These are phyloP conservation scores for Pythium sp. DNA, from an alignment of 352 stramenopile genomes.

Conservation along the genomic window DNA sequence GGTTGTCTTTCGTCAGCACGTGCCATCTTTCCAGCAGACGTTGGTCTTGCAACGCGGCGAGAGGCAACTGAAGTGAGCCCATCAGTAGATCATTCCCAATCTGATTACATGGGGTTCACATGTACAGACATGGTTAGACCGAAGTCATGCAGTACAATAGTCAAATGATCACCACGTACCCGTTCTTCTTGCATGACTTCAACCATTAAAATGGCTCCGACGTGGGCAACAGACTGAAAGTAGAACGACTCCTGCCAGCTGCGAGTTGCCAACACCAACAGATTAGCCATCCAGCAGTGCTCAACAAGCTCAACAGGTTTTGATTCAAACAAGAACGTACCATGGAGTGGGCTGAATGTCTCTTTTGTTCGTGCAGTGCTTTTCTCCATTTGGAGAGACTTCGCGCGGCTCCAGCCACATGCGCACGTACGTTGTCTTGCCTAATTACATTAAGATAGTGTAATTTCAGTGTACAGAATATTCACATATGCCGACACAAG, in stretches of 20 bases:
- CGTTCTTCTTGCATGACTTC: slow-evolving; percentile 67
- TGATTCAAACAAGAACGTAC: slow-evolving; percentile 12
- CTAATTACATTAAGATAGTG: not conserved
- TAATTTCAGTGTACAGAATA: not conserved
- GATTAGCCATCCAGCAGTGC: not conserved
- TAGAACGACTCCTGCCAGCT: slow-evolving; percentile 46
- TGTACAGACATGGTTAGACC: not conserved
- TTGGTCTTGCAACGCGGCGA: slow-evolving; percentile 51
- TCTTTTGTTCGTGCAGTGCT: slow-evolving; percentile 37
- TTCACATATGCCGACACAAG: not conserved
- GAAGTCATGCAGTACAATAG: not conserved
- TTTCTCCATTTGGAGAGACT: slow-evolving; percentile 19
- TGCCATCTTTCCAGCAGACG: slow-evolving; percentile 46
- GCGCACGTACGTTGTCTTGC: slow-evolving; percentile 51
- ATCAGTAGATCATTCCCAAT: slow-evolving; percentile 45
- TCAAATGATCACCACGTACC: slow-evolving; percentile 8
- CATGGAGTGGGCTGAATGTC: slow-evolving; percentile 24
- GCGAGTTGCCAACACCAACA: not conserved
- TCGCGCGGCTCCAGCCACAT: slow-evolving; percentile 35
- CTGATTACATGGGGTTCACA: slow-evolving; percentile 10
- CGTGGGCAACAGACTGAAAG: slow-evolving; percentile 43
- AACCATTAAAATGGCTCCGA: slow-evolving; percentile 36
- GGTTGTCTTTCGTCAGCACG: slow-evolving; percentile 32
- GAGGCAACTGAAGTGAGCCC: slow-evolving; percentile 34
- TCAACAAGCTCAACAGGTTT: not conserved